phyloP scores from a whole-genome alignment of 371 early-diverging fungal species.

The Polyrhizophydium stewartii region DNA sequence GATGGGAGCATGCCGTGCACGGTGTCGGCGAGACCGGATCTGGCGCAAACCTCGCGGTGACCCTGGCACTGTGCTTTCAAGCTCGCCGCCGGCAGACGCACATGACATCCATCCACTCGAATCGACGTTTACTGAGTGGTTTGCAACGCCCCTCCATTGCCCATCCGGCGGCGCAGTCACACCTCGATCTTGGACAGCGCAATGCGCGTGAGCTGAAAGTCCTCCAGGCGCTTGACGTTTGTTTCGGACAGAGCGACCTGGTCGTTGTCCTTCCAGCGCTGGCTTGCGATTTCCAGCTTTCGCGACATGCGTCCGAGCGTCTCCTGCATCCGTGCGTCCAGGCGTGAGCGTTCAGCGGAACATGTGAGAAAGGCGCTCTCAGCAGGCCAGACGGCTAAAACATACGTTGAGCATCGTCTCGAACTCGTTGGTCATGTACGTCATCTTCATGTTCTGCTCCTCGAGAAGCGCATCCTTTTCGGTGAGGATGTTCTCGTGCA shows the following conservation, averaged over 20 bases:
- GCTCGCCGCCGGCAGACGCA: no score
- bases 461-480: constrained; percentile 46
- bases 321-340: constrained; percentile 39
- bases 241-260: constrained; percentile 38
- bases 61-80: no score
- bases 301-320: constrained; percentile 44
- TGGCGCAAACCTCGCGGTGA: no score
- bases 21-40: no score
- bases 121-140: no score
- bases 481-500: constrained; percentile 22
- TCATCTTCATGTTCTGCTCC: constrained; percentile 53
- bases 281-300: constrained; percentile 43
- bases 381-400: not conserved
- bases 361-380: not conserved
- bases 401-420: constrained; percentile 51
- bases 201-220: constrained; percentile 41
- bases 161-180: no score
- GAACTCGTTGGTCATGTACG: constrained; percentile 49
- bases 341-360: not conserved
- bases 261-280: constrained; percentile 49
- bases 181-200: constrained; percentile 20
- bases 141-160: no score
- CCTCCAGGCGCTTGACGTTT: constrained; percentile 38
- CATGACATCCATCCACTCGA: no score
- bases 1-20: no score